These are phyloP conservation scores for Logfia minima DNA, from an alignment of 129 eudicot genomes.

Conservation along the genomic window DNA sequence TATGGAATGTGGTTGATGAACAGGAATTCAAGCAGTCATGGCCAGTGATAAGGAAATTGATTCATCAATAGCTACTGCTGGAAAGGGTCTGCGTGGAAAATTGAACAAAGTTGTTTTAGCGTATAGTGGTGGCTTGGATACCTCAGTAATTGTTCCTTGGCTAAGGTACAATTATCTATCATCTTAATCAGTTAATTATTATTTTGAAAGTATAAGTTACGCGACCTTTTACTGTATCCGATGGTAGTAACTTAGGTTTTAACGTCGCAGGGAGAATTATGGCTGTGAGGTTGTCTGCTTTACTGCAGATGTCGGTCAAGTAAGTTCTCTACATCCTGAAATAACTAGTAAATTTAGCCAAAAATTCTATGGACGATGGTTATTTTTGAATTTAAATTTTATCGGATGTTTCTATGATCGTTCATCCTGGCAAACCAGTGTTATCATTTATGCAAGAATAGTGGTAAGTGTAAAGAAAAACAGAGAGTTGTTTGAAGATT, in stretches of 20 bases:
- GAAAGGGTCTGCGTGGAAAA: constrained; percentile 58
- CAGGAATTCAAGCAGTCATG: constrained; percentile 64
- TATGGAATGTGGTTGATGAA: constrained; percentile 20
- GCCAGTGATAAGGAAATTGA: constrained; percentile 56
- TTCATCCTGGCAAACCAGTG: background rate
- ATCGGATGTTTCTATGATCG: background rate
- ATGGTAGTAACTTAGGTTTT: background rate
- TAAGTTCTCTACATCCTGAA: constrained; percentile 34
- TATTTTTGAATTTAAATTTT: background rate
- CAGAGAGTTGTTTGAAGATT: background rate
- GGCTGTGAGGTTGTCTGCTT: constrained; percentile 99
- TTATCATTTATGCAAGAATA: constrained; percentile 2
- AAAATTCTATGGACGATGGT: background rate
- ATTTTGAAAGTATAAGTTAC: background rate
- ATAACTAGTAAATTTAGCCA: background rate
- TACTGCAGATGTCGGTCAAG: constrained; percentile 99
- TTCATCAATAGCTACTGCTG: constrained; percentile 36
- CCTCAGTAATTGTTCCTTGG: constrained; percentile 99
- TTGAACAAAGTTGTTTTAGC: constrained; percentile 92
- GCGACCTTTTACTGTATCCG: background rate
- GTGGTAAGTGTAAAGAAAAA: background rate
- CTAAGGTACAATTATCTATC: constrained; percentile 50
- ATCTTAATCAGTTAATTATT: background rate
- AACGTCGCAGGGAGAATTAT: constrained; percentile 63
- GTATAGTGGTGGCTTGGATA: constrained; percentile 95